These are phyloP conservation scores for Sphagnum magellanicum DNA, from an alignment of 228 moss, liverwort and hornwort genomes.

Conservation along the genomic window DNA sequence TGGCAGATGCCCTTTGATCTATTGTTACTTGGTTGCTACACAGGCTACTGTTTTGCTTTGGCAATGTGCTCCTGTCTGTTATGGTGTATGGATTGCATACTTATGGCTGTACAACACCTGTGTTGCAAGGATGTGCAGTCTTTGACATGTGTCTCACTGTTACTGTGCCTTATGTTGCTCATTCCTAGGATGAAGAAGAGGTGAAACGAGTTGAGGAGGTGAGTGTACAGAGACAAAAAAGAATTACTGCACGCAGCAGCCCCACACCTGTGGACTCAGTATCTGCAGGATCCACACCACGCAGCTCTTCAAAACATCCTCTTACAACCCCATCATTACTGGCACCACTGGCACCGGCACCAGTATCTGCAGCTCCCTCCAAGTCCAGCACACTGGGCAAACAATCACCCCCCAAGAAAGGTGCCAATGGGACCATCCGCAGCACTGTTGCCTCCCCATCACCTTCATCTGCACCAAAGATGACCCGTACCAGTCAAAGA, in stretches of 20 bases:
- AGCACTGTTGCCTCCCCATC: constrained; percentile 17
- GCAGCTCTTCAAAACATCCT: constrained; percentile 20
- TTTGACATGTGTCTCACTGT: too few relatives aligned
- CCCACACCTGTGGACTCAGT: constrained; percentile 32
- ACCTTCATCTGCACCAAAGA: constrained; percentile 28
- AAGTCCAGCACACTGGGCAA: constrained; percentile 55
- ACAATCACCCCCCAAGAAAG: constrained; percentile 65
- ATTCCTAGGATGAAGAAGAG: constrained; percentile 74
- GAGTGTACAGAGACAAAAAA: constrained; percentile 64
- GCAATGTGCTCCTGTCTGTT: too few relatives aligned
- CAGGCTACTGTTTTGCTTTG: background rate
- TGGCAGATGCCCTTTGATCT: background rate
- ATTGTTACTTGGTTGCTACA: too few relatives aligned
- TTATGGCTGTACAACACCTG: too few relatives aligned
- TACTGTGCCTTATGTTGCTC: background rate
- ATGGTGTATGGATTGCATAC: too few relatives aligned
- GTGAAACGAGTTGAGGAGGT: constrained; percentile 75
- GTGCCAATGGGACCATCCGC: constrained; percentile 16
- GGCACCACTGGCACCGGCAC: constrained; percentile 32
- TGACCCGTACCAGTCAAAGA: constrained; percentile 24
- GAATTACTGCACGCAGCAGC: constrained; percentile 65
- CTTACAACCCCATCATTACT: constrained; percentile 17
- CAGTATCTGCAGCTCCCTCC: constrained; percentile 47
- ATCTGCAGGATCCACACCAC: constrained; percentile 58
- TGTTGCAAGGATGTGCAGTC: too few relatives aligned